Percentiles rank a stretch among this genome's conserved stretches.
Evolutionary conservation across 352 stramenopile species (phyloP).

Genomic region (Peronosclerospora sorghi): DNA sequence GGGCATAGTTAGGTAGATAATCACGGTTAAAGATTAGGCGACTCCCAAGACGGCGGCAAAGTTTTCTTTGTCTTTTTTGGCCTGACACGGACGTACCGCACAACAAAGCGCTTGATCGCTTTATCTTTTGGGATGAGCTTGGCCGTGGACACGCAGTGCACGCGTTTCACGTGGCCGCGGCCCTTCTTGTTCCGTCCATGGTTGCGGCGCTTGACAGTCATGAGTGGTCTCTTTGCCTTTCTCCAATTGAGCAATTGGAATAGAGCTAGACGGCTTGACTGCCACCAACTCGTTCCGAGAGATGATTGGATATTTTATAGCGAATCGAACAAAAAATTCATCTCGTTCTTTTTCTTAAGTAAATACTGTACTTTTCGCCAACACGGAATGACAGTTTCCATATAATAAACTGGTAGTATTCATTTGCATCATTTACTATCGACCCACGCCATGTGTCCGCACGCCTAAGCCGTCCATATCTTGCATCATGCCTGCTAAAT

Average conservation of each 20-base stretch:
- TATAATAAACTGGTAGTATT: no score
- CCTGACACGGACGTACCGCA: constrained; percentile 52
- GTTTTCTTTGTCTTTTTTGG: no score
- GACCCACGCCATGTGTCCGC: no score
- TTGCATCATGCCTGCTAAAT: no score
- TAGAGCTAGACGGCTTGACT: constrained; percentile 30
- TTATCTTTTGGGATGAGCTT: constrained; percentile 98
- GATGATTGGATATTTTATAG: constrained; percentile 24
- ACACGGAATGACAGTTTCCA: no score
- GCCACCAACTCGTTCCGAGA: constrained; percentile 24
- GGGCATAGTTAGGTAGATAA: constrained; percentile 1
- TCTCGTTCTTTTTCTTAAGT: no score
- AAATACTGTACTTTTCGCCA: no score
- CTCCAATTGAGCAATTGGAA: constrained; percentile 61
- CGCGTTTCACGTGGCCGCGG: constrained; percentile 97
- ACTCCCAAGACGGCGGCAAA: no score
- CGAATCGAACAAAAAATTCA: no score
- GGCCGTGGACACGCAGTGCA: constrained; percentile 96
- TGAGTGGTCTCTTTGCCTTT: constrained; percentile 85
- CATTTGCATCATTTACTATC: no score
- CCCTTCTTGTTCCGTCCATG: constrained; percentile 99
- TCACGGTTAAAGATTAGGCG: neutral
- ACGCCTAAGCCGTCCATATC: no score
- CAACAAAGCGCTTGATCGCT: constrained; percentile 88
- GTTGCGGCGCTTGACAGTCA: constrained; percentile 99